Evolutionary conservation across 257 asterid species (phyloP), one percentile per base, ranked within the genome.

Genomic region (Fraxinus pennsylvanica): DNA sequence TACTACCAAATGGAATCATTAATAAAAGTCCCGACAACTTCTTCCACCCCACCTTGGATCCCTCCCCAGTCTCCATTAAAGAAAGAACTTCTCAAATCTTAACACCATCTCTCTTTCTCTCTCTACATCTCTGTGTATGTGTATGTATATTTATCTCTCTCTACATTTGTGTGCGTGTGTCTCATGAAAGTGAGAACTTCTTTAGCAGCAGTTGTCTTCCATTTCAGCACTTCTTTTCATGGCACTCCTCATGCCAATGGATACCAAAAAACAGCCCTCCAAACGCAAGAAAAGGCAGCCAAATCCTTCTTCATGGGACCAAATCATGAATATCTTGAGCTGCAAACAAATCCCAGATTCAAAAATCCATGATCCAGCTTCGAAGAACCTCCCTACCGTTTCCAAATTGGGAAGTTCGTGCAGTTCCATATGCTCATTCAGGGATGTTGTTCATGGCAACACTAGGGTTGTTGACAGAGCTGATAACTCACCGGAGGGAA

Each of bases 381-480:
- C 94, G 52, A 43, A 81, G 72, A 74, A 47, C n/a, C 27, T 15
- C 27, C 30, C 25, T 73, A 57, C 82, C 74, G 13, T 61, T 22
- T 78, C 84, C 32, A 61, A 22, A 61, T 30, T 22, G 35, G 68
- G 68, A 61, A 61, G 68, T 61, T 86, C 94, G 35, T 94, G 97
- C 87, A 72, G 86, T 77, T 83, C 90, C 78, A 89, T 92, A 30
- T 92, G 99, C 36, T 74, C 85, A 39, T 87, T 94, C 87, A 43
- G 87, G 17, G 97, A 91, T 72, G 97, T 86, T 0, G 96, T 84
- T 32, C 90, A 86, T 69, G 94, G 91, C 52, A 90, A 83, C 82
- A 83, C 91, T 9, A 63, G 92, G 35, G 97, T 94, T n/a, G 96
- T 91, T 15, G 94, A 90, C 76, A 85, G 98, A 27, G 90, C 97